Conservation (phyloP, 1,139 yeast species). For the Scheffersomyces parashehatae region DNA sequence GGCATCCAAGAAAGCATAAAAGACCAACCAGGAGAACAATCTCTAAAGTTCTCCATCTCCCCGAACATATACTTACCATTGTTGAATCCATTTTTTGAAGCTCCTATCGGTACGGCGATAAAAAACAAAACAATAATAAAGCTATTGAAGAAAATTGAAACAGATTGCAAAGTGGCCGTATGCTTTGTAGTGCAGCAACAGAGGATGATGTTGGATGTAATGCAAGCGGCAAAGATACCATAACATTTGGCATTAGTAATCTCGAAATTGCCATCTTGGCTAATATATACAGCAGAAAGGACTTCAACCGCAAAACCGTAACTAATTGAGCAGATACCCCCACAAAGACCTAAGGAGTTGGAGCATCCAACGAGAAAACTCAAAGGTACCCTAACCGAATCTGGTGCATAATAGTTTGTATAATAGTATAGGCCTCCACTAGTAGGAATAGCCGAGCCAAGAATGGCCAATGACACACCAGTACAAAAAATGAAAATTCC, state of each 20-base stretch:
- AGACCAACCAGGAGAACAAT: conserved; percentile 69
- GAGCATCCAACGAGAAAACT: conserved; percentile 38
- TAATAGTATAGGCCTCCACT: conserved; percentile 55
- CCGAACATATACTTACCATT: conserved; percentile 46
- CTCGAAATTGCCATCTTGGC: conserved; percentile 30
- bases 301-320: conserved; percentile 41
- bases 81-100: conserved; percentile 34
- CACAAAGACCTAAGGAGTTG: conserved; percentile 36
- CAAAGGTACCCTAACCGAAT: conserved; percentile 31
- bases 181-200: conserved; percentile 35
- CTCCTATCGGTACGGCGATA: conserved; percentile 66
- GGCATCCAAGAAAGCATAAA: conserved; percentile 29
- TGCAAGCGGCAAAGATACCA: conserved; percentile 39
- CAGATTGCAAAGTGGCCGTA: conserved; percentile 59
- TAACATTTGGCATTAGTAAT: conserved; percentile 32
- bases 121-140: conserved; percentile 57
- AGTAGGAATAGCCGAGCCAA: conserved; percentile 71
- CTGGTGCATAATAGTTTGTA: conserved; percentile 43
- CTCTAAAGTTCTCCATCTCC: conserved; percentile 51
- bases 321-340: conserved; percentile 39
- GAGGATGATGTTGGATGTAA: conserved; percentile 25
- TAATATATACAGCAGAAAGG: conserved; percentile 34
- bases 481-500: conserved; percentile 57
- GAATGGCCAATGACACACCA: conserved; percentile 63
- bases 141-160: conserved; percentile 58